A percentile compares a stretch with the other conserved stretches of the same genome.
These are phyloP conservation scores for Penstemon eatonii DNA, from an alignment of 257 asterid genomes.

Conservation along the genomic window DNA sequence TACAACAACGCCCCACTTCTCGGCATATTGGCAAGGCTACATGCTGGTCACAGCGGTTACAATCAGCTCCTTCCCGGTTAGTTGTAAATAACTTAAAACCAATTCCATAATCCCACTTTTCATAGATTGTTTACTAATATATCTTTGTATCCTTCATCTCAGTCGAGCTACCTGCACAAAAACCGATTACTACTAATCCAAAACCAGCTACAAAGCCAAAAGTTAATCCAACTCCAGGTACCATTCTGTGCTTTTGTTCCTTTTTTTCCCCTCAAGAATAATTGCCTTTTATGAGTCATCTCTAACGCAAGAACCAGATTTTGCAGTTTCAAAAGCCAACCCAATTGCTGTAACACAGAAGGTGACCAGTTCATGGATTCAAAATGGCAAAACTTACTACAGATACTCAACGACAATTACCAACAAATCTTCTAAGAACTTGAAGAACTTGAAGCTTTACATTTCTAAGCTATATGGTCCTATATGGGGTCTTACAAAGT, in stretches of 20 bases:
- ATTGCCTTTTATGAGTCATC: neutral
- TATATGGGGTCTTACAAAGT: conserved; percentile 56
- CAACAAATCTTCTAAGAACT: conserved; percentile 44
- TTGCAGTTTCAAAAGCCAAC: conserved; percentile 30
- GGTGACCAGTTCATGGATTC: conserved; percentile 37
- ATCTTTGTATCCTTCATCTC: conserved; percentile 1
- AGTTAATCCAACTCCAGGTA: conserved; percentile 31
- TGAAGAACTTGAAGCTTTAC: conserved; percentile 43
- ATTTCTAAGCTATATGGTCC: conserved; percentile 53
- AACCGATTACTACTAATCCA: conserved; percentile 22
- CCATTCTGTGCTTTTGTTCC: conserved; percentile 10
- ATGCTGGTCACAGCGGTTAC: conserved; percentile 40
- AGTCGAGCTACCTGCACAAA: conserved; percentile 38
- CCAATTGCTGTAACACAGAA: conserved; percentile 33
- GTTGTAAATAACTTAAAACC: neutral
- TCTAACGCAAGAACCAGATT: neutral
- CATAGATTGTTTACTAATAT: neutral
- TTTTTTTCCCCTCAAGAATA: neutral
- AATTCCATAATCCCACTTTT: neutral
- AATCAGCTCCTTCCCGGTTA: conserved; percentile 46
- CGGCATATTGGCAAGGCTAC: conserved; percentile 42
- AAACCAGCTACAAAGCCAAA: conserved; percentile 25
- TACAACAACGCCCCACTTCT: conserved; percentile 53
- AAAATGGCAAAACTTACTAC: conserved; percentile 33
- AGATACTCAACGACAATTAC: conserved; percentile 43